phyloP scores from a whole-genome alignment of 2,329 filamentous ascomycete species.

The Akanthomyces muscarius region DNA sequence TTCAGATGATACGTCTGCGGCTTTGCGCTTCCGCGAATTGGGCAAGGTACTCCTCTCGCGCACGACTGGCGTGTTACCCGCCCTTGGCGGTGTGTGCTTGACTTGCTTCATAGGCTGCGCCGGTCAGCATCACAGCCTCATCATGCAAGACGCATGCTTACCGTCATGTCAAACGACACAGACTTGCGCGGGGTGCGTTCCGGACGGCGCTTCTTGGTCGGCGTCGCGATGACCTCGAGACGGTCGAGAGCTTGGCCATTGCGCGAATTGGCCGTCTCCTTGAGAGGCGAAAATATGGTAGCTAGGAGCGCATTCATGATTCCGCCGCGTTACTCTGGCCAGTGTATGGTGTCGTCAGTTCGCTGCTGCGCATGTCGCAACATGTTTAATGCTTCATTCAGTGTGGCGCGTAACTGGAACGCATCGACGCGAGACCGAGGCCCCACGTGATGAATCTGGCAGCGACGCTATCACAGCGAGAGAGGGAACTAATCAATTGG shows the following conservation, averaged over 20 bases:
- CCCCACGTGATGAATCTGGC: background rate
- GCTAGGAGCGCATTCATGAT: conserved; percentile 12
- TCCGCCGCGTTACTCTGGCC: background rate
- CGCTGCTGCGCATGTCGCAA: conserved; percentile 2
- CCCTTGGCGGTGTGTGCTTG: conserved; percentile 8
- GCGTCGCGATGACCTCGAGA: background rate
- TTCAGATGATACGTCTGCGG: background rate
- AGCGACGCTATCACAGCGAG: background rate
- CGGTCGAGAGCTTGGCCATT: conserved; percentile 5
- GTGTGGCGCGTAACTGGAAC: conserved; percentile 3
- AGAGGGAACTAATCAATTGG: background rate
- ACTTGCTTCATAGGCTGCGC: background rate
- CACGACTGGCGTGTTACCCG: background rate
- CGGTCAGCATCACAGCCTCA: background rate
- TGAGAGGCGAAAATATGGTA: conserved; percentile 15
- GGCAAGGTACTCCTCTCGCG: background rate
- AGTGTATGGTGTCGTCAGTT: background rate
- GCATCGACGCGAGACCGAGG: background rate
- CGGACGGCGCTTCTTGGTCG: background rate
- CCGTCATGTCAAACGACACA: conserved; percentile 17
- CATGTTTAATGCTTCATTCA: background rate
- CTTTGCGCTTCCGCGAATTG: background rate
- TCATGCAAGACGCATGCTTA: background rate
- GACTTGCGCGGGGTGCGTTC: conserved; percentile 3
- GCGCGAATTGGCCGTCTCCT: conserved; percentile 5